Evolutionary conservation across 352 stramenopile species (phyloP).

Genomic region (Pythium graminicola): DNA sequence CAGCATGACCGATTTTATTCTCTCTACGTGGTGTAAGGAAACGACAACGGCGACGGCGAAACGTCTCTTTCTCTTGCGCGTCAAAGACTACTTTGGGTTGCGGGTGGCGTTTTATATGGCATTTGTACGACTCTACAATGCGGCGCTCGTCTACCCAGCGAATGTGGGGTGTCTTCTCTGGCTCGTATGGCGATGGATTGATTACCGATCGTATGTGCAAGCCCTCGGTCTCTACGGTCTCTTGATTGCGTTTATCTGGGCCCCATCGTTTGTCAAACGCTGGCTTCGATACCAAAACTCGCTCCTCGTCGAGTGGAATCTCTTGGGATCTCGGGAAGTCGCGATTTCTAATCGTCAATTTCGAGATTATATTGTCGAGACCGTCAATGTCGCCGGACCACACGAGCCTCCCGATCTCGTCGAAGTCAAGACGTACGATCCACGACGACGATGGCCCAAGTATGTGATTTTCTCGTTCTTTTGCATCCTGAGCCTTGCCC

Average conservation of each 20-base stretch:
- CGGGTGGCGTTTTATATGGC: constrained; percentile 54
- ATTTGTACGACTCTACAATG: constrained; percentile 54
- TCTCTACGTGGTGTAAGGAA: constrained; percentile 49
- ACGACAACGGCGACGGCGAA: constrained; percentile 34
- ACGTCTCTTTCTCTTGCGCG: constrained; percentile 42
- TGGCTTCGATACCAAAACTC: constrained; percentile 59
- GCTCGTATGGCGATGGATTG: constrained; percentile 48
- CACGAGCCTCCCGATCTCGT: constrained; percentile 51
- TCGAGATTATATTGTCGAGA: constrained; percentile 45
- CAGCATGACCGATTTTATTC: constrained; percentile 56
- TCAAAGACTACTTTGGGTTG: constrained; percentile 62
- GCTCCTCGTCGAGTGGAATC: constrained; percentile 56
- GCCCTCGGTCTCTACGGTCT: constrained; percentile 46
- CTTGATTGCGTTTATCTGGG: constrained; percentile 44
- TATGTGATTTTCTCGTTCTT: constrained; percentile 47
- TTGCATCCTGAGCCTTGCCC: constrained; percentile 38
- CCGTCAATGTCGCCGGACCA: constrained; percentile 50
- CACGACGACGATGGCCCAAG: constrained; percentile 45
- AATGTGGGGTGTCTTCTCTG: constrained; percentile 41
- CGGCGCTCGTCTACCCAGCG: constrained; percentile 39
- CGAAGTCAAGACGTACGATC: constrained; percentile 53
- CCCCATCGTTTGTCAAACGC: constrained; percentile 49
- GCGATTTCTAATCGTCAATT: constrained; percentile 48
- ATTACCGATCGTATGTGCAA: constrained; percentile 51
- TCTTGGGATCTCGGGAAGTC: constrained; percentile 45